A percentile compares a stretch with the other conserved stretches of the same genome.
These are phyloP conservation scores for Brachypodium distachyon DNA, from an alignment of 202 grass and related monocot species.

Conservation along the genomic window DNA sequence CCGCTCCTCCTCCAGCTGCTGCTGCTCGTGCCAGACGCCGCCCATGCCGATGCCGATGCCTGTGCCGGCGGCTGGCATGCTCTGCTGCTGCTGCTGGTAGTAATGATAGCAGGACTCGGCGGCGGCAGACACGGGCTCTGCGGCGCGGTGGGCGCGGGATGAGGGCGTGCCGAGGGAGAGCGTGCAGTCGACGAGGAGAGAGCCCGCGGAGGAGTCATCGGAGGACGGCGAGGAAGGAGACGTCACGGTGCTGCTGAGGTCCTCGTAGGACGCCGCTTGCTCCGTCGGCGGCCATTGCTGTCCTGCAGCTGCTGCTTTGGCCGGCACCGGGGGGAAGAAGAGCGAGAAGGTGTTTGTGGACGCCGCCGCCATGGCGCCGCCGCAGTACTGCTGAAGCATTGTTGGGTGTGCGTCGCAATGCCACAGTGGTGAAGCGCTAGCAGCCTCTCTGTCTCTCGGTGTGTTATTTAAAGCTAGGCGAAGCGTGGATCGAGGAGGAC, in stretches of 20 bases:
- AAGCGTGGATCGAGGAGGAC: background rate
- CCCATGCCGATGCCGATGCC: background rate
- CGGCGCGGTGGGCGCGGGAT: constrained; percentile 7
- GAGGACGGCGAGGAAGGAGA: constrained; percentile 25
- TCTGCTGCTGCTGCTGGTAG: constrained; percentile 6
- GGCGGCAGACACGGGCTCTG: background rate
- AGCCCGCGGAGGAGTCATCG: constrained; percentile 18
- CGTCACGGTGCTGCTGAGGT: constrained; percentile 24
- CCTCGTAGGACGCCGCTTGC: background rate
- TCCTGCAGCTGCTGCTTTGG: background rate
- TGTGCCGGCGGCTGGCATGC: background rate
- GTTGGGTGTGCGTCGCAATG: background rate
- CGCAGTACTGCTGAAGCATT: constrained; percentile 28
- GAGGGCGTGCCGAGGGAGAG: constrained; percentile 65
- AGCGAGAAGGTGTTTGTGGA: constrained; percentile 42
- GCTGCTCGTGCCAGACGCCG: background rate
- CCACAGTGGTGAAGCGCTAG: too few relatives aligned
- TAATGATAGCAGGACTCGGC: constrained; percentile 15
- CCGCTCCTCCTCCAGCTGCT: constrained; percentile 19
- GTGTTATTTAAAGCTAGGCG: constrained; percentile 6
- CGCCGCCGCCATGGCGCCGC: constrained; percentile 28
- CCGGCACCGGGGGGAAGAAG: constrained; percentile 38
- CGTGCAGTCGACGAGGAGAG: constrained; percentile 50
- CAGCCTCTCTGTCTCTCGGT: background rate
- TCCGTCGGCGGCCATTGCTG: background rate